These are phyloP conservation scores for Neoarthrinium moseri DNA, from an alignment of 2,329 filamentous ascomycete genomes.

Conservation along the genomic window DNA sequence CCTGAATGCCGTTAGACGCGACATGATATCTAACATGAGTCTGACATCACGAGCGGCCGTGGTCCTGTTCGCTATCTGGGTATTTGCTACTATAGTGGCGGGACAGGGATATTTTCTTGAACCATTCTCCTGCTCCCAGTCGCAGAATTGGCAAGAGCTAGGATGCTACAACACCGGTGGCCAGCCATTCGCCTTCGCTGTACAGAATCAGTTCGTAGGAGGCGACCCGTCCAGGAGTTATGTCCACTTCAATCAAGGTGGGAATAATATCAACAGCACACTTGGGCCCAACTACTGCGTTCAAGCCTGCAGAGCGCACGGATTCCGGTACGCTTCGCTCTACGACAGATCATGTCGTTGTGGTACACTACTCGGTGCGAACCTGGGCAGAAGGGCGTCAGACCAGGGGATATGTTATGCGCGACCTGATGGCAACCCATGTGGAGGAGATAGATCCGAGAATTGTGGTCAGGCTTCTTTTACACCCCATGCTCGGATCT, in stretches of 20 bases:
- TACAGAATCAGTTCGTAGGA: not conserved
- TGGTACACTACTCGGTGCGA: not conserved
- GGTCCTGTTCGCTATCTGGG: not conserved
- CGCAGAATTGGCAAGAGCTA: constrained; percentile 2
- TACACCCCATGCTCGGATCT: not conserved
- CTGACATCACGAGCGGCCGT: not conserved
- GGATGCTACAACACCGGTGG: not conserved
- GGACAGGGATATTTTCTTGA: constrained; percentile 1
- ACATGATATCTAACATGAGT: too few species aligned
- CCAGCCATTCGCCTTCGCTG: not conserved
- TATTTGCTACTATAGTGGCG: not conserved
- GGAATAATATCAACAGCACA: constrained; percentile 1
- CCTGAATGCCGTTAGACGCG: too few species aligned
- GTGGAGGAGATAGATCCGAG: not conserved
- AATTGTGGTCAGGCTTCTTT: not conserved
- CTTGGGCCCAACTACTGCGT: not conserved
- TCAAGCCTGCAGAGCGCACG: not conserved
- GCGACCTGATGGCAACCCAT: not conserved
- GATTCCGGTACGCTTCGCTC: constrained; percentile 1
- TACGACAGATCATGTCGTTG: not conserved
- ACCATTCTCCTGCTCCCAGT: not conserved
- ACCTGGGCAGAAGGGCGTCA: not conserved
- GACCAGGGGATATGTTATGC: not conserved
- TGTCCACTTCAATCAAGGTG: not conserved
- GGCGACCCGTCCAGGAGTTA: not conserved